Evolutionary conservation across 345 rosid species (phyloP), one percentile per base, ranked within the genome.

Genomic region (Gossypium sturtianum): DNA sequence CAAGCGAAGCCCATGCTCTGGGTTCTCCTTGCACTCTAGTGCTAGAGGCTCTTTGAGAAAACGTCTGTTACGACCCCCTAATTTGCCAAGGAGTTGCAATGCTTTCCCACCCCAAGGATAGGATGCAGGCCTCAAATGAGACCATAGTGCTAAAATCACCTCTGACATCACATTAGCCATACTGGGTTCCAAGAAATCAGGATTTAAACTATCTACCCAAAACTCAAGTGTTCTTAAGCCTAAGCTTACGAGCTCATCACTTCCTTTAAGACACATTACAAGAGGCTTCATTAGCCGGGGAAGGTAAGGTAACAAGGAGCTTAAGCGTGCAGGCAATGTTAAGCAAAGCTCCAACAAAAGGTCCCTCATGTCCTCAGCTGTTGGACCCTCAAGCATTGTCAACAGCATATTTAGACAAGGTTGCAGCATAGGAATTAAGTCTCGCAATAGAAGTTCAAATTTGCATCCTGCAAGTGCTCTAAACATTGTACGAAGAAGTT

Each of bases 161-260:
- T 93, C 97, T 1, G 97, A 91, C 96, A 91, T 93, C 72, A 95
- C 96, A 84, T 86, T 95, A 12, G 97, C 97, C 98, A 95, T 93
- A 77, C 94, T 93, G 48, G 99, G 97, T 82, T 95, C 99, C 82
- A 95, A 76, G 83, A 93, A 95, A 80, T 93, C 99, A 61, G 99
- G 99, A 88, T 95, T 95, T 74, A 95, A 86, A 81, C 97, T 95
- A 78, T 93, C 99, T n/a, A 95, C 97, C 99, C 99, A 95, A 82
- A 95, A 95, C 81, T 95, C 99, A 56, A 95, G 93, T 59, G 98
- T 95, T 78, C 97, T 91, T 82, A 95, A 84, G 59, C 98, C 94
- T 74, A 93, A 80, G 78, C 90, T 85, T 77, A 95, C 93, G 75
- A 95, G 90, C 41, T 91, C 99, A 90, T 91, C 91, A 76, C 85